Base-by-base conservation (phyloP, 306 rosid genomes). In the Vigna radiata region DNA sequence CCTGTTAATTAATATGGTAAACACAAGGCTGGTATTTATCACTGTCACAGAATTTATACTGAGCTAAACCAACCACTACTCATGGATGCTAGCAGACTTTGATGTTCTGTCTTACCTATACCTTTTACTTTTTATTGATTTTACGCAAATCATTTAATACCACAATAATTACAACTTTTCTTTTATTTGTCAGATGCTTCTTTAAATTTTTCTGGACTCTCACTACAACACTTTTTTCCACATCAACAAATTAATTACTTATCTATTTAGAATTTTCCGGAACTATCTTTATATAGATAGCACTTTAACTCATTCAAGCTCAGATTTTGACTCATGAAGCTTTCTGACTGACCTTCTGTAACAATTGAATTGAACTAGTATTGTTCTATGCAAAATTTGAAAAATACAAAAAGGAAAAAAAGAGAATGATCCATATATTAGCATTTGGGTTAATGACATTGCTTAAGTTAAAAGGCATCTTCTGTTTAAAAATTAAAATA, bases 21-120 rank as follows among this genome's bases (percentile, higher is more conserved):
- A 70, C 46, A 78, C 29, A 16, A 12, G 44, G 10, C 61, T 70
- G 33, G 55, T 60, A 79, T 79, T 60, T 79, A 70, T 78, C 77
- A 59, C 33, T 71, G 21, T 78, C 82, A 78, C 77, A 59, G 39
- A 46, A 58, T 59, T 25, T 19, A 43, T 66, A 50, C 25, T 19
- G 68, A 12, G 67, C 21, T 66, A 77, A 77, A 68, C 60, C 58
- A 77, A 63, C 48, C 19, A 46, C 70, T 19, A 36, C 16, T 70
- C 77, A 78, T 53, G 18, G 47, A 68, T 77, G 39, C 60, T 41
- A 25, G 47, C 25, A 23, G 66, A 65, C 15, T 37, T 53, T 76
- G 73, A 77, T 65, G 74, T 66, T 25, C 48, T 77, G n/a, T 50
- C 59, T 56, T 27, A 54, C 73, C 64, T 27, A 68, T 66, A 2